Base-by-base conservation (phyloP, 2,329 filamentous ascomycete genomes). In the Trichoderma aggressivum region DNA sequence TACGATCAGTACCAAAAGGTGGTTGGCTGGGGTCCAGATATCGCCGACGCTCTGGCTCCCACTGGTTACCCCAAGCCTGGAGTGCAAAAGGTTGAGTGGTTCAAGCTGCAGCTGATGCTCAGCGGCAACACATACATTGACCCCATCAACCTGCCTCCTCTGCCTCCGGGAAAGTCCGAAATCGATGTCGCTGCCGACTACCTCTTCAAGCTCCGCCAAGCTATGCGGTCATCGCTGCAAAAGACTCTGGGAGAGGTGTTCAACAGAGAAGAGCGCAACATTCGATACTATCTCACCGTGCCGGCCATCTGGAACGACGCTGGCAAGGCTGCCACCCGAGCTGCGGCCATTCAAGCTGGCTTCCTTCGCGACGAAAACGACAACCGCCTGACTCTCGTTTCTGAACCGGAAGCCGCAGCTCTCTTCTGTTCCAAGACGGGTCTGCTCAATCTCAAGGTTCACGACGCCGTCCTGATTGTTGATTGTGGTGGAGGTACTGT, bases 1-100 rank as follows among this genome's bases (percentile, higher is more conserved):
- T 99, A 99, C 80, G 96, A 99, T 80, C 95, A 98, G 83, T 97
- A 98, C 82, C 96, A 99, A 80, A 98, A 98, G 82, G 96, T 99
- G 62, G 96, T 98, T n/a, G 96, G 96, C 77, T 99, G 96, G 96
- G 96, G 96, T 73, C 94, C 95, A 71, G 96, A 99, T 86, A 98
- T 98, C 77, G 94, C 96, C 73, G 95, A 98, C 83, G 96, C 96
- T 74, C 88, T 98, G 75, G 95, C 96, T 67, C 96, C 96, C 34
- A 98, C 96, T 53, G 96, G 96, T 74, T 98, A 98, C 82, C 96
- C 96, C 76, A 98, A 98, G 86, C 93, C 93, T 39, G 95, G 95
- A 74, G 95, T 99, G 76, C 96, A 98, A 83, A 98, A 98, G 85
- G 95, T 98, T 28, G 96, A 98, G 84, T 99, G 96, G 96, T 98